Base-by-base conservation (phyloP, 2,329 filamentous ascomycete species). In the Helotiales sp. region DNA sequence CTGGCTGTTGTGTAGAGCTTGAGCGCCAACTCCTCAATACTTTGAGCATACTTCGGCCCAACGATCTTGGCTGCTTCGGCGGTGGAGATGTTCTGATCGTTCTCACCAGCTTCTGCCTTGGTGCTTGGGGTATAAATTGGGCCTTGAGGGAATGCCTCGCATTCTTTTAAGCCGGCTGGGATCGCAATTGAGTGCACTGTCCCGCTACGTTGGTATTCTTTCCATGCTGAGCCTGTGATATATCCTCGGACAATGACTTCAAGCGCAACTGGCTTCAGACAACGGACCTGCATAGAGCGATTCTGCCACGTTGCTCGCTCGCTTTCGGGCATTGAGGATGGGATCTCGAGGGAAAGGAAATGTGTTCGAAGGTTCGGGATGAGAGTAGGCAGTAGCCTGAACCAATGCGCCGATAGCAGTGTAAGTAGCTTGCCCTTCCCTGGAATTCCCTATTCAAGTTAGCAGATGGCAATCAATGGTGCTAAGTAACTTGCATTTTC, bases 201-300 rank as follows among this genome's bases (percentile, higher is more conserved):
- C 10, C 84, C 83, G 2, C 73, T 77, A 59, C 79, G 79, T 71
- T 81, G 76, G 72, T 90, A 90, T 73, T 89, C 87, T 27, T 79
- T 77, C 86, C 86, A 90, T 0, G 84, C 87, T 9, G 82, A 86
- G 30, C 87, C 87, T n/a, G 87, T 88, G 70, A 90, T 86, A 73
- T 90, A 90, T 60, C 87, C 87, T 47, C 87, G 82, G 15, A 90
- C 87, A 61, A 90, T 90, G 22, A 85, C 86, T 72, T 90, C 87
- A 54, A 90, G 78, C 4, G 86, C 85, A 44, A 90, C 79, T 60
- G 89, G 81, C 57, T 83, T 80, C 36, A 87, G 75, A 63, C 82
- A 81, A 51, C 81, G 80, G 49, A 90, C 87, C 65, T 84, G 79
- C 86, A 90, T 89, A 64, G 79, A 83, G 52, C 87, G 80, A 59